Conservation (phyloP, 805 yeast genomes). For the Candida jianshihensis region DNA sequence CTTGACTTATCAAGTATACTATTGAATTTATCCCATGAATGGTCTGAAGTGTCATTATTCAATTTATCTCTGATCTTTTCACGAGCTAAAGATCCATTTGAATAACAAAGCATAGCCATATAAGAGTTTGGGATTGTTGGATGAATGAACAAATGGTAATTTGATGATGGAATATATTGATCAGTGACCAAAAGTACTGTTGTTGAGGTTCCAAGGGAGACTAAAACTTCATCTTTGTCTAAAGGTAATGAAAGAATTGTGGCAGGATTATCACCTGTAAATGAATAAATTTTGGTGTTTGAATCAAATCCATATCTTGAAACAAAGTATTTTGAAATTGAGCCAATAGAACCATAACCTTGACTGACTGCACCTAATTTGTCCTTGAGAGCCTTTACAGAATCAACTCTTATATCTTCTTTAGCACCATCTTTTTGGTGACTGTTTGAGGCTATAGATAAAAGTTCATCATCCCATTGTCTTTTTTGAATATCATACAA, state of each 20-base stretch:
- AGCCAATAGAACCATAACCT: conserved; percentile 42
- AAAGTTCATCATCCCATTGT: conserved; percentile 48
- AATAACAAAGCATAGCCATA: conserved; percentile 95
- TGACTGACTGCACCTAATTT: conserved; percentile 55
- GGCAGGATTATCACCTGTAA: conserved; percentile 90
- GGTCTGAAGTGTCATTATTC: conserved; percentile 31
- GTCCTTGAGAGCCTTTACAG: conserved; percentile 29
- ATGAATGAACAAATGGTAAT: conserved; percentile 80
- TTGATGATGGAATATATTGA: conserved; percentile 67
- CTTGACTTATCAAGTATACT: conserved; percentile 36
- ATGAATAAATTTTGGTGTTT: conserved; percentile 58
- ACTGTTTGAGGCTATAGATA: conserved; percentile 34
- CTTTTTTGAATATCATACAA: conserved; percentile 61
- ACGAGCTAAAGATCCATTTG: conserved; percentile 85
- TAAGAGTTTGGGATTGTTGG: conserved; percentile 71
- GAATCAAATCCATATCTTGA: conserved; percentile 60
- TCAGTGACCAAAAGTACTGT: conserved; percentile 80
- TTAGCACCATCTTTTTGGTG: conserved; percentile 21
- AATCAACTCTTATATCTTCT: conserved; percentile 1
- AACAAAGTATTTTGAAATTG: conserved; percentile 53
- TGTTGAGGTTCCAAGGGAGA: conserved; percentile 89
- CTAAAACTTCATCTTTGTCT: conserved; percentile 64
- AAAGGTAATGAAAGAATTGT: conserved; percentile 81
- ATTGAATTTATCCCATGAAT: conserved; percentile 59
- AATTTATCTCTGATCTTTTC: conserved; percentile 64